Conservation (phyloP, 1,139 yeast species). For the Candida tetrigidarum region DNA sequence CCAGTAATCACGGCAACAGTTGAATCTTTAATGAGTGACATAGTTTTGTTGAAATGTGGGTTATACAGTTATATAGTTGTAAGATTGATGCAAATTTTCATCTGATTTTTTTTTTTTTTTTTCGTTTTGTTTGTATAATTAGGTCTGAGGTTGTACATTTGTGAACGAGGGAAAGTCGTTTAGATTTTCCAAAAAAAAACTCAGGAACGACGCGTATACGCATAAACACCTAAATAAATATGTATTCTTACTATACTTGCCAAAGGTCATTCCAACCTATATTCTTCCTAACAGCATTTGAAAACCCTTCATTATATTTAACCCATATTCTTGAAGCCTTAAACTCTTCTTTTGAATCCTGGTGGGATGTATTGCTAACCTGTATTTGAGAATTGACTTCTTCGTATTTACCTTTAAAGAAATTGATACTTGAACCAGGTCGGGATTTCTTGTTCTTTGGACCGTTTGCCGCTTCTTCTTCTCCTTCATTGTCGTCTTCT, state of each 20-base stretch:
- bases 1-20: constrained; percentile 51
- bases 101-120: constrained; percentile 2
- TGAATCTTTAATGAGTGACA: constrained; percentile 25
- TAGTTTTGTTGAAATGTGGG: constrained; percentile 4
- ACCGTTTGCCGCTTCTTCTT: too few relatives aligned
- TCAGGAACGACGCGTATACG: not conserved
- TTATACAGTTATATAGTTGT: too few relatives aligned
- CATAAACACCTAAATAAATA: too few relatives aligned
- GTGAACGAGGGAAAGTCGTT: too few relatives aligned
- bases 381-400: constrained; percentile 26
- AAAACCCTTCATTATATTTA: constrained; percentile 90
- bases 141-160: too few relatives aligned
- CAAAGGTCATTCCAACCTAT: constrained; percentile 81
- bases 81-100: not conserved
- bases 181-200: not conserved
- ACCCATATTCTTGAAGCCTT: constrained; percentile 71
- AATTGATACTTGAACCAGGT: constrained; percentile 36
- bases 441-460: constrained; percentile 31
- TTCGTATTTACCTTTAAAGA: constrained; percentile 45
- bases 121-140: not conserved
- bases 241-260: constrained; percentile 21
- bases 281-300: constrained; percentile 89
- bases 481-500: constrained; percentile 24
- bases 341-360: constrained; percentile 16
- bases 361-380: constrained; percentile 8